Evolutionary conservation across 768 basidiomycete species (phyloP).

Genomic region (Amanita polypyramis): DNA sequence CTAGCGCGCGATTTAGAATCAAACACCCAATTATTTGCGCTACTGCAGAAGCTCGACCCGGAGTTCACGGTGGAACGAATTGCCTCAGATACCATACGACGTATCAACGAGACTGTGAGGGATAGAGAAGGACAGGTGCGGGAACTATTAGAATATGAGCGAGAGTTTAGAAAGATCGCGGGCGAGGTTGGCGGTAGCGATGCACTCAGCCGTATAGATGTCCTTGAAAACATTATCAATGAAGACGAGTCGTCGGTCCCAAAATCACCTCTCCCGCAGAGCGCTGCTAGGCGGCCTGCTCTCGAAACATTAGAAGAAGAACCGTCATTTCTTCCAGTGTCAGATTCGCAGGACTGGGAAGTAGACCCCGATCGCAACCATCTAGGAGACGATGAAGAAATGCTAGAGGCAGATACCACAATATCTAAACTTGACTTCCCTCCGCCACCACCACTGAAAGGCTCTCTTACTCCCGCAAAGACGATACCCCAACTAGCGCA

Average conservation of each 20-base stretch:
- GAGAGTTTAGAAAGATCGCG: constrained; percentile 69
- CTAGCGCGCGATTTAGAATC: constrained; percentile 66
- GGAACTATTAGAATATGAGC: constrained; percentile 65
- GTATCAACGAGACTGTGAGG: constrained; percentile 62
- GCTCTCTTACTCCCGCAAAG: constrained; percentile 45
- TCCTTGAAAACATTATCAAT: constrained; percentile 38
- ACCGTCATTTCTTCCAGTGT: constrained; percentile 17
- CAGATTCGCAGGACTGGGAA: constrained; percentile 46
- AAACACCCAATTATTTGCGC: constrained; percentile 66
- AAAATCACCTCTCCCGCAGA: constrained; percentile 8
- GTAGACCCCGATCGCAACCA: constrained; percentile 39
- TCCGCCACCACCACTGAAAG: constrained; percentile 33
- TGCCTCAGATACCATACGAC: constrained; percentile 68
- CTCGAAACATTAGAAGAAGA: constrained; percentile 23
- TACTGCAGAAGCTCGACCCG: constrained; percentile 60
- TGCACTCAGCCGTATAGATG: constrained; percentile 58
- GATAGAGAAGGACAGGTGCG: constrained; percentile 78
- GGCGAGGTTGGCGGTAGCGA: constrained; percentile 72
- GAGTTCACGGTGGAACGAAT: constrained; percentile 51
- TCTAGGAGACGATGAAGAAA: constrained; percentile 39
- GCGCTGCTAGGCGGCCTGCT: background rate
- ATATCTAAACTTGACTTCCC: constrained; percentile 34
- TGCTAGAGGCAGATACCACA: constrained; percentile 32
- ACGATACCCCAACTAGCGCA: constrained; percentile 59
- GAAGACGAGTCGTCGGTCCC: constrained; percentile 28